phyloP scores from a whole-genome alignment of 1,139 yeast species.

The Hanseniaspora sp. region DNA sequence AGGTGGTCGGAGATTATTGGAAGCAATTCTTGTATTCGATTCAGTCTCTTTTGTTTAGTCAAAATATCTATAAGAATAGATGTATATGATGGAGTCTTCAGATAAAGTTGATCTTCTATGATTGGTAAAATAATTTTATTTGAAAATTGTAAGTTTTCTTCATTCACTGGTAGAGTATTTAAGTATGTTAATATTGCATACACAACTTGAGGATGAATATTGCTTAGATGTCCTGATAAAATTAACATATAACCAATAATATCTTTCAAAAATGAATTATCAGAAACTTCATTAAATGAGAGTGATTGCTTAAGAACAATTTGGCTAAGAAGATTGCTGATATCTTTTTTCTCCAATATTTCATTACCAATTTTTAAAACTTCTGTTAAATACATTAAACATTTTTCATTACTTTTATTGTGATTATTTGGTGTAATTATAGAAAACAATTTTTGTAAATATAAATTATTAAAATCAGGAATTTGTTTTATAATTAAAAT shows the following conservation, averaged over 20 bases:
- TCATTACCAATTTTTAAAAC: neutral
- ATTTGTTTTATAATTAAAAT: neutral
- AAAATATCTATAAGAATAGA: neutral
- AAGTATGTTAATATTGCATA: neutral
- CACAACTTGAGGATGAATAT: neutral
- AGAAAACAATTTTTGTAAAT: neutral
- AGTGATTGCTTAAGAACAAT: neutral
- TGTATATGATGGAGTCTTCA: neutral
- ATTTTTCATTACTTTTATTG: neutral
- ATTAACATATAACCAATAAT: neutral
- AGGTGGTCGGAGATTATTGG: neutral
- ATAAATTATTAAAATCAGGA: slow-evolving; percentile 6
- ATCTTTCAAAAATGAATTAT: neutral
- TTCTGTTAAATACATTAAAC: neutral
- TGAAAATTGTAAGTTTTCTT: neutral
- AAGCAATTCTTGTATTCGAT: neutral
- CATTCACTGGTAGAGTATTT: neutral
- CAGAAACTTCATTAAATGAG: too few species aligned
- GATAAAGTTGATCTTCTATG: neutral
- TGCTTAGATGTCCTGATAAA: neutral
- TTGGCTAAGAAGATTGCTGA: neutral
- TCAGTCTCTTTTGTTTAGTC: neutral
- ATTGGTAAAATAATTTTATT: slow-evolving; percentile 8
- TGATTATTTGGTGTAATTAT: neutral
- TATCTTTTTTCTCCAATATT: neutral